phyloP scores from a whole-genome alignment of 2,329 filamentous ascomycete species.

The Colletotrichum cordylinicola region DNA sequence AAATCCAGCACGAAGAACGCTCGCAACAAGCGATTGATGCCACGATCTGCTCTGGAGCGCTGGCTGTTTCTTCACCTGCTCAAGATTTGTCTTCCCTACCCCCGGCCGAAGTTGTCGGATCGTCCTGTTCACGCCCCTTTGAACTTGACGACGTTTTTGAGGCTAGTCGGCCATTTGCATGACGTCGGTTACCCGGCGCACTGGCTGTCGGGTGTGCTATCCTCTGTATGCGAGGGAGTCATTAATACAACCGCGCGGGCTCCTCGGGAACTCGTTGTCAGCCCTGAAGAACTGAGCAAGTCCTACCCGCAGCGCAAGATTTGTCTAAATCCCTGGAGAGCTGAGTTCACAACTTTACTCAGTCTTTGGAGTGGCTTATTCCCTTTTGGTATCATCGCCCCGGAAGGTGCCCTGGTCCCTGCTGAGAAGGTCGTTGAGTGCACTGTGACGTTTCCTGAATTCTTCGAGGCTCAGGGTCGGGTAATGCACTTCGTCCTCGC shows the following conservation, averaged over 20 bases:
- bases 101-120: conserved; percentile 13
- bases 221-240: conserved; percentile 17
- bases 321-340: conserved; percentile 22
- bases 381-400: conserved; percentile 23
- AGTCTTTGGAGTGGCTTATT: conserved; percentile 25
- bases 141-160: conserved; percentile 27
- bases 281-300: neutral
- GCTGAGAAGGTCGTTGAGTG: neutral
- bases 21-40: conserved; percentile 10
- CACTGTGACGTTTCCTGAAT: neutral
- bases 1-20: neutral
- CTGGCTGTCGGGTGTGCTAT: conserved; percentile 28
- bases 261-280: conserved; percentile 19
- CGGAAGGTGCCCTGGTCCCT: neutral
- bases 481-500: neutral
- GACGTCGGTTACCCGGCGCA: conserved; percentile 31
- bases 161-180: conserved; percentile 24
- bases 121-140: conserved; percentile 28
- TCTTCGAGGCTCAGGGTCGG: neutral
- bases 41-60: conserved; percentile 25
- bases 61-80: conserved; percentile 29
- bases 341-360: conserved; percentile 26
- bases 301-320: neutral
- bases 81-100: conserved; percentile 30
- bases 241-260: conserved; percentile 27